Evolutionary conservation across 371 early-diverging fungal species (phyloP).

Genomic region (Mucor plumbeus): DNA sequence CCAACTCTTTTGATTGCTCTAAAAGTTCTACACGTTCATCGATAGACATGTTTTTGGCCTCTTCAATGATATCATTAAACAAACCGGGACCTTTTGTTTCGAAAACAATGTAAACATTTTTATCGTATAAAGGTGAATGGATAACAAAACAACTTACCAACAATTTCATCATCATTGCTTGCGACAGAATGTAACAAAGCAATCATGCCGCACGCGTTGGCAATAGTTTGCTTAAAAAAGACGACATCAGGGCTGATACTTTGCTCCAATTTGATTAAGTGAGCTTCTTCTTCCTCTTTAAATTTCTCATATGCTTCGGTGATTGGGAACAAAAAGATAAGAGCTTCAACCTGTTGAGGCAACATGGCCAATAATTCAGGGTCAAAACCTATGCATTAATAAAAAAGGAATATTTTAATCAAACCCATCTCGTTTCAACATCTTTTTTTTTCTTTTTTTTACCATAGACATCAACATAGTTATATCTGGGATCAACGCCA

Average conservation of each 20-base stretch:
- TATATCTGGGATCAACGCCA: constrained; percentile 57
- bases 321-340: constrained; percentile 80
- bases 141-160: constrained; percentile 25
- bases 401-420: background rate
- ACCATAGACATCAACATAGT: constrained; percentile 72
- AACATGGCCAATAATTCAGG: constrained; percentile 79
- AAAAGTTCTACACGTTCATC: constrained; percentile 75
- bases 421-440: too few relatives aligned
- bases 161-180: constrained; percentile 57
- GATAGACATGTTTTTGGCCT: constrained; percentile 63
- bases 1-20: constrained; percentile 63
- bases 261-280: constrained; percentile 57
- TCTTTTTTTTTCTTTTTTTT: background rate
- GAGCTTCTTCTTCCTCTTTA: constrained; percentile 58
- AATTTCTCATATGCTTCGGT: constrained; percentile 65
- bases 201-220: constrained; percentile 93
- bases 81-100: constrained; percentile 56
- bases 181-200: constrained; percentile 78
- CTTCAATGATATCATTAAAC: constrained; percentile 63
- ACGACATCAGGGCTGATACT: constrained; percentile 64
- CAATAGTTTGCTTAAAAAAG: constrained; percentile 88
- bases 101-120: too few relatives aligned
- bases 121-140: background rate
- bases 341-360: constrained; percentile 80
- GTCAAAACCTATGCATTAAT: constrained; percentile 71